Conservation (phyloP, 306 rosid species). For the Malus asiatica region DNA sequence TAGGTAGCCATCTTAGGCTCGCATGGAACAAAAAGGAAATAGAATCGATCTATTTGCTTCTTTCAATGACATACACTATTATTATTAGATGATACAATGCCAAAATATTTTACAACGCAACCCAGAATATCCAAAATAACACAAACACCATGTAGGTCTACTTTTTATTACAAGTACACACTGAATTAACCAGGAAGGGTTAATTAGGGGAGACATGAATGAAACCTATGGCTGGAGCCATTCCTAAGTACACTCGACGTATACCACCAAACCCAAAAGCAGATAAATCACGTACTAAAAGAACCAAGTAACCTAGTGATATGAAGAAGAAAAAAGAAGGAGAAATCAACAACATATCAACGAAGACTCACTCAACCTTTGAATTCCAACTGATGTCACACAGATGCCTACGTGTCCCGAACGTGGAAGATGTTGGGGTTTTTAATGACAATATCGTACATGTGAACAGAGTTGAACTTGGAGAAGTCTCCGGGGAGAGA, state of each 20-base stretch:
- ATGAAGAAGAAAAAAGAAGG: neutral
- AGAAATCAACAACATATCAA: neutral
- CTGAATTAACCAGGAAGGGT: neutral
- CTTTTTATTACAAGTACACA: neutral
- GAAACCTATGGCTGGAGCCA: neutral
- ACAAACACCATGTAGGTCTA: constrained; percentile 2
- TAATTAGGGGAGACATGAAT: neutral
- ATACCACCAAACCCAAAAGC: neutral
- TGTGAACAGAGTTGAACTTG: constrained; percentile 74
- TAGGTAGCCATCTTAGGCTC: neutral
- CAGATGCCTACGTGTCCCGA: constrained; percentile 40
- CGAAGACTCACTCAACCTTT: neutral
- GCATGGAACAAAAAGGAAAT: neutral
- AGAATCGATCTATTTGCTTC: neutral
- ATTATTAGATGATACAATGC: constrained; percentile 1
- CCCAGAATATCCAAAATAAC: neutral
- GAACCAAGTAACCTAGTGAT: neutral
- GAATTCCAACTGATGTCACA: neutral
- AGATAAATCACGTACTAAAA: neutral
- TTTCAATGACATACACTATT: neutral
- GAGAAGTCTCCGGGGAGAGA: constrained; percentile 78
- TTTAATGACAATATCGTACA: constrained; percentile 89
- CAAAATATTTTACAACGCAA: constrained; percentile 12
- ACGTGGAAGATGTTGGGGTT: constrained; percentile 85
- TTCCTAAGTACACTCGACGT: neutral